Base-by-base conservation (phyloP, 306 rosid species). In the Gleditsia sinensis region DNA sequence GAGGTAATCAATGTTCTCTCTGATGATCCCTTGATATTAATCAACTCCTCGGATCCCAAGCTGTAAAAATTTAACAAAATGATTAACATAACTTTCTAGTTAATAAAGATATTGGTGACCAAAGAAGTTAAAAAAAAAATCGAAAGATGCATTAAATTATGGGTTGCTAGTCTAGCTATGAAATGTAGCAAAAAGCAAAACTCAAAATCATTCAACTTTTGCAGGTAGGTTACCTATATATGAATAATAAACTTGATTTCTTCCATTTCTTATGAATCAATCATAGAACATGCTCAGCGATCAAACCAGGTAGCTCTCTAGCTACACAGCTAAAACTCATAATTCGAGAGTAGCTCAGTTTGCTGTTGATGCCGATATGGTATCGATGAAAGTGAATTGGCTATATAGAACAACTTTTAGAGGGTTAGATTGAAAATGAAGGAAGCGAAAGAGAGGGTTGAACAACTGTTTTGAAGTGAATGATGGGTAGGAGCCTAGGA, bases 11-110 rank as follows among this genome's bases (percentile, higher is more conserved):
- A n/a, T 84, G 67, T 59, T 79, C 57, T 78, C 68, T 67, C 17
- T 73, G 19, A 4, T 19, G 46, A 36, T 42, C 53, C 61, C 74
- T 77, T 73, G 72, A 58, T 50, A 42, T 72, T 34, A 79, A 69
- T 28, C 64, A 7, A 7, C 51, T 83, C 85, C 87, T 83, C 80
- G 75, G 90, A 86, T 80, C 87, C 85, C 84, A 83, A 83, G 78
- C 87, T 86, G 85, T 48, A 49, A 75, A 86, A 76, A 57, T 81
- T 63, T 30, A 39, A 37, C 14, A 8, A 30, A 75, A 80, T 77
- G 74, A 80, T 86, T 77, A 83, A 55, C 24, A 23, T 45, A 32
- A 61, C 65, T 34, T 79, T 61, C 51, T n/a, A n/a, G n/a, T n/a
- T n/a, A n/a, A n/a, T 54, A 60, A 49, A 71, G 36, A 73, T 61